These are phyloP conservation scores for Dryadomyces quercus-mongolicae DNA, from an alignment of 2,329 filamentous ascomycete species.

Conservation along the genomic window DNA sequence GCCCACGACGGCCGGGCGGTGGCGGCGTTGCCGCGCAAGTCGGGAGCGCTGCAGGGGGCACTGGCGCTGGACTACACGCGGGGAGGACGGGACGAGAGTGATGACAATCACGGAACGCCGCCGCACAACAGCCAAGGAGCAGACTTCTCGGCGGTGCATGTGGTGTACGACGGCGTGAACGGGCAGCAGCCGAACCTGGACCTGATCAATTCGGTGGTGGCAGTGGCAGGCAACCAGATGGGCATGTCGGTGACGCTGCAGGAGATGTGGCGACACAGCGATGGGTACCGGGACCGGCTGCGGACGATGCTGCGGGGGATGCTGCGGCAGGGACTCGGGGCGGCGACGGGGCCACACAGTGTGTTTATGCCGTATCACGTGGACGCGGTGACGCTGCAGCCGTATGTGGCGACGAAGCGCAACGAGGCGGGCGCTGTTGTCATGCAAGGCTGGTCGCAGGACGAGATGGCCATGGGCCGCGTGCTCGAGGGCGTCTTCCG, in stretches of 20 bases:
- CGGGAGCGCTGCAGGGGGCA: constrained; percentile 83
- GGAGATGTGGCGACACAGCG: constrained; percentile 72
- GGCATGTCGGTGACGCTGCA: constrained; percentile 75
- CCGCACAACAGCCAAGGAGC: neutral
- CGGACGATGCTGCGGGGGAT: constrained; percentile 86
- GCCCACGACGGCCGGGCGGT: constrained; percentile 62
- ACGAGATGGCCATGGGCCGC: constrained; percentile 90
- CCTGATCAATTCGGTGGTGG: constrained; percentile 84
- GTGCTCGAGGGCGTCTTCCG: constrained; percentile 84
- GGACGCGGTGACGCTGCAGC: constrained; percentile 86
- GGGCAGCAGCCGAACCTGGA: constrained; percentile 93
- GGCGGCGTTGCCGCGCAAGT: constrained; percentile 73
- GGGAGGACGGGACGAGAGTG: constrained; percentile 29
- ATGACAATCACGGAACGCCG: neutral
- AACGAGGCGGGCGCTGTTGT: constrained; percentile 28
- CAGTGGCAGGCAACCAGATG: constrained; percentile 85
- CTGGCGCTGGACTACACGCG: constrained; percentile 89
- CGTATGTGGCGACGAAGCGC: constrained; percentile 33
- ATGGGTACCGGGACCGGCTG: constrained; percentile 72
- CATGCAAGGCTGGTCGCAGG: constrained; percentile 78
- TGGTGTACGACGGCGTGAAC: constrained; percentile 92
- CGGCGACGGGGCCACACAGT: constrained; percentile 83
- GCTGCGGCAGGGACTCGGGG: constrained; percentile 80
- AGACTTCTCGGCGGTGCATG: constrained; percentile 70
- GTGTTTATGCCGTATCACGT: constrained; percentile 97